Evolutionary conservation across 2,329 filamentous ascomycete genomes (phyloP).

Genomic region (Simplicillium sp.): DNA sequence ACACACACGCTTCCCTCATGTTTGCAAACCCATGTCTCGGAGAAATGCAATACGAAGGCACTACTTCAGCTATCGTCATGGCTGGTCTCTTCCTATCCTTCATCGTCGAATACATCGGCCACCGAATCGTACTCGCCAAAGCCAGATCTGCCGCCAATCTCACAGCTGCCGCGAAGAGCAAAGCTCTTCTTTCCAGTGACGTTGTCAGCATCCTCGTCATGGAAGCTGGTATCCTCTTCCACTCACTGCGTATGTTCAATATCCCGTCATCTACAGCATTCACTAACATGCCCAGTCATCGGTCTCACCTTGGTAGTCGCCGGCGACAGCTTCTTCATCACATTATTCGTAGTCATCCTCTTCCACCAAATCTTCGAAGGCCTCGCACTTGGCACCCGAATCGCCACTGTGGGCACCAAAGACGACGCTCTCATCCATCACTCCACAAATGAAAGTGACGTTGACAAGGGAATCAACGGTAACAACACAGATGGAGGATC

Average conservation of each 20-base stretch:
- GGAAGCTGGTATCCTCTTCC: conserved; percentile 67
- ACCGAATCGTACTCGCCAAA: conserved; percentile 41
- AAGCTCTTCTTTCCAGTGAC: conserved; percentile 24
- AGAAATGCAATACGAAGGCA: conserved; percentile 56
- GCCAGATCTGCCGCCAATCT: conserved; percentile 16
- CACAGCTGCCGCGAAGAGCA: conserved; percentile 13
- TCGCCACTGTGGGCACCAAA: conserved; percentile 45
- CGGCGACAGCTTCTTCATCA: conserved; percentile 44
- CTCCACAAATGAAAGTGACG: conserved; percentile 7
- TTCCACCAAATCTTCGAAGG: conserved; percentile 77
- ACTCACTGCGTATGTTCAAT: conserved; percentile 51
- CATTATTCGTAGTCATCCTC: conserved; percentile 57
- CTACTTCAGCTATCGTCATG: conserved; percentile 62
- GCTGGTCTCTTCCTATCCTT: conserved; percentile 67
- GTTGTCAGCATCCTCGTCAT: conserved; percentile 58
- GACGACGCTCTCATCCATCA: conserved; percentile 6
- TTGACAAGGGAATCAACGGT: conserved; percentile 15
- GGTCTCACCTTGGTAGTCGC: conserved; percentile 54
- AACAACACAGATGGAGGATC: conserved; percentile 9
- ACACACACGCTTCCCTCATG: conserved; percentile 65
- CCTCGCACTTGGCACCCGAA: conserved; percentile 62
- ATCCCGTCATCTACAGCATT: not conserved
- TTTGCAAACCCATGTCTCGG: conserved; percentile 63
- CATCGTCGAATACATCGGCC: conserved; percentile 57
- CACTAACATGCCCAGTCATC: conserved; percentile 36